Conservation (phyloP, 306 rosid species). For the Inga oerstediana region DNA sequence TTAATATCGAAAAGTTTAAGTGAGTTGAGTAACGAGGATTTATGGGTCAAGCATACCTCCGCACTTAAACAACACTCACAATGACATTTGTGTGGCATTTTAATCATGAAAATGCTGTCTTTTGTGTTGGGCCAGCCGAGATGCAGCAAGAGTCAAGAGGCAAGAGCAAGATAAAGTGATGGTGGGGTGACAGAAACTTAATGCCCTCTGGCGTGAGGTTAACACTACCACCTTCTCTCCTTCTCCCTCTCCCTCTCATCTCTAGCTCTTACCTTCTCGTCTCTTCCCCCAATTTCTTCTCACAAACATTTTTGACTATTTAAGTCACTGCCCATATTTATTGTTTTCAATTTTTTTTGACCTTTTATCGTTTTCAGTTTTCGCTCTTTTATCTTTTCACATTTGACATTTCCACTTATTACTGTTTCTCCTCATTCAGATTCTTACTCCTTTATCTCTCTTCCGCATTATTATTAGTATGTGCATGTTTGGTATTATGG, state of each 20-base stretch:
- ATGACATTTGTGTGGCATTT: too few relatives aligned
- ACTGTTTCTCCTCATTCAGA: background rate
- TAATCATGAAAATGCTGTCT: too few relatives aligned
- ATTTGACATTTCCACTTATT: slow-evolving; percentile 8
- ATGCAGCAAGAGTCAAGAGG: too few relatives aligned
- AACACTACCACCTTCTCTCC: background rate
- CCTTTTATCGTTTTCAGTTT: too few relatives aligned
- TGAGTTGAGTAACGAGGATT: too few relatives aligned
- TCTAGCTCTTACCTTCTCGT: background rate
- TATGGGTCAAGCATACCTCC: too few relatives aligned
- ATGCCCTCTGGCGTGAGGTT: slow-evolving; percentile 31
- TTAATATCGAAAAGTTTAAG: too few relatives aligned
- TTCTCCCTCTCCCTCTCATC: too few relatives aligned
- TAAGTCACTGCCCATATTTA: background rate
- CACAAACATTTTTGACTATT: background rate
- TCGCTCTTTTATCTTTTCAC: background rate
- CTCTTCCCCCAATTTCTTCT: background rate
- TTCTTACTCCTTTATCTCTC: slow-evolving; percentile 28
- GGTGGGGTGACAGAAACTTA: slow-evolving; percentile 57
- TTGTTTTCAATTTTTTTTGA: too few relatives aligned
- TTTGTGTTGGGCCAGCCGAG: too few relatives aligned
- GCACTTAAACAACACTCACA: too few relatives aligned
- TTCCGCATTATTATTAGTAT: background rate
- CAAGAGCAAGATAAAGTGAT: background rate
- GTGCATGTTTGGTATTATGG: too few relatives aligned